Conservation (phyloP, 345 rosid genomes). For the Lagerstroemia speciosa region DNA sequence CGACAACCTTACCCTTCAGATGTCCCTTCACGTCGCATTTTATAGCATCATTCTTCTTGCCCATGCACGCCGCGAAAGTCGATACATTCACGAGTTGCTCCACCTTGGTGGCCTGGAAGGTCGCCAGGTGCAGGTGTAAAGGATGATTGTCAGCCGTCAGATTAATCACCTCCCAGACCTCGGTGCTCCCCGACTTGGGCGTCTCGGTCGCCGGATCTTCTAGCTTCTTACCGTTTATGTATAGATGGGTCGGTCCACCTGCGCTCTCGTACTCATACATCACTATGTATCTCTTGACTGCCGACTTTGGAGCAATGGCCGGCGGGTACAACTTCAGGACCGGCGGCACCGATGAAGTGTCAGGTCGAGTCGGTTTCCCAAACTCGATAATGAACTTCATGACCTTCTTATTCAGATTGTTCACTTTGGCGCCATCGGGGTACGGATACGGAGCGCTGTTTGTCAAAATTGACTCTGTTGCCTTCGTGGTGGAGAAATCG, state of each 20-base stretch:
- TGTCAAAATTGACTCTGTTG: conserved; percentile 26
- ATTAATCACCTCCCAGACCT: conserved; percentile 78
- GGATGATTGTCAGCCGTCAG: conserved; percentile 78
- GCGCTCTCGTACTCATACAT: conserved; percentile 57
- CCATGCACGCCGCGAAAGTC: conserved; percentile 57
- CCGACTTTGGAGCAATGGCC: conserved; percentile 30
- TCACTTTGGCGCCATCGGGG: conserved; percentile 49
- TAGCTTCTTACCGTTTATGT: conserved; percentile 49
- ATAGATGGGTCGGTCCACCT: conserved; percentile 67
- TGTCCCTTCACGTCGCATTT: conserved; percentile 40
- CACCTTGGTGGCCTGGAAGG: conserved; percentile 54
- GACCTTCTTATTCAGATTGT: conserved; percentile 40
- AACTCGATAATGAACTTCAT: conserved; percentile 53
- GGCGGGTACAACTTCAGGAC: conserved; percentile 36
- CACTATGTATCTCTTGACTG: conserved; percentile 49
- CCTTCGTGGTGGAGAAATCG: conserved; percentile 48
- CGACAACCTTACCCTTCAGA: conserved; percentile 40
- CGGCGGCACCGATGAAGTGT: conserved; percentile 35
- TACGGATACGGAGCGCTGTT: conserved; percentile 62
- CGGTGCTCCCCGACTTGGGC: conserved; percentile 52
- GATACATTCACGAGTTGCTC: conserved; percentile 30
- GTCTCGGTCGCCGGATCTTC: conserved; percentile 51
- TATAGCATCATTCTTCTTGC: conserved; percentile 40
- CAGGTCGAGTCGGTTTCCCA: conserved; percentile 15
- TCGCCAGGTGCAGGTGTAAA: conserved; percentile 67